Base-by-base conservation (phyloP, 768 basidiomycete species). In the Tulasnella calospora region DNA sequence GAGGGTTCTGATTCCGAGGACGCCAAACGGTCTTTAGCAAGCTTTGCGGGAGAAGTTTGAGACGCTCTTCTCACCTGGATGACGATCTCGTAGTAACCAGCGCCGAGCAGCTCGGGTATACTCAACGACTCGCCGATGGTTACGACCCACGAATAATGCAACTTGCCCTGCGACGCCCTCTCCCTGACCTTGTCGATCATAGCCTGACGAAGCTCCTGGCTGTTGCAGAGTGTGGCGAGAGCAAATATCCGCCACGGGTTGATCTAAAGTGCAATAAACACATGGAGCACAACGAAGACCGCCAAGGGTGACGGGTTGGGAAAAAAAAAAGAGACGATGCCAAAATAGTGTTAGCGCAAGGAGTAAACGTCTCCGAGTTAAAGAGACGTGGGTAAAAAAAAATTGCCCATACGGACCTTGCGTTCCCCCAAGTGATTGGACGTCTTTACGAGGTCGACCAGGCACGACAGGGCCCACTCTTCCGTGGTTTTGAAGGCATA, bases 401-500 rank as follows among this genome's bases (percentile, higher is more conserved):
- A 73, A 19, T 73, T 41, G 51, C 10, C 61, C 55, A 57, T 15
- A 46, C 71, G 9, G 38, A 71, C 40, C 77, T 35, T 47, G 44
- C 70, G 40, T 13, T 57, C 77, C n/a, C 55, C 77, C 44, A 71
- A 30, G 69, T 44, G 40, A 30, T 78, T 57, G 40, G 77, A 46
- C 21, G 27, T 78, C 44, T 78, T 78, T 19, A 78, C 69, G 71
- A 78, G 40, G 67, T 78, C 69, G 27, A 71, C 69, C 35, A 78
- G 77, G 40, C 77, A 44, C 30, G 71, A 41, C 27, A 78, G 67
- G n/a, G 77, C 77, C 77, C 77, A 78, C 38, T 71, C 41, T 55
- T 78, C 77, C 27, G 77, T 78, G 47, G 77, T 46, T 30, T 78
- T 70, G 69, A 78, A 78, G 27, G 67, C 77, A 35, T 78, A 78